Percentiles rank a stretch among this genome's conserved stretches.
Conservation (phyloP, 2,329 filamentous ascomycete species). For the Curvularia verruculosa region DNA sequence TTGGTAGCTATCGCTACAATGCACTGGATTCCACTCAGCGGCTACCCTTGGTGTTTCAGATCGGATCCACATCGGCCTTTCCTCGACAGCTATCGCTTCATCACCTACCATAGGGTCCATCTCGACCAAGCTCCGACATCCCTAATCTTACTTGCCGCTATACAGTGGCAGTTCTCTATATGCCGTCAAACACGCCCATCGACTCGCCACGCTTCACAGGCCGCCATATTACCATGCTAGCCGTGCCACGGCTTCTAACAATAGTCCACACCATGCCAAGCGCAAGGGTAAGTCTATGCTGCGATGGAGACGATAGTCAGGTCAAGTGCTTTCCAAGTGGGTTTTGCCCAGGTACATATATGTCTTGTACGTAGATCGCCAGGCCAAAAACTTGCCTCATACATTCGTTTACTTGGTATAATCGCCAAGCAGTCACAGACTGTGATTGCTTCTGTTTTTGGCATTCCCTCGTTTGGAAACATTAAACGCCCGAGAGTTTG, state of each 20-base stretch:
- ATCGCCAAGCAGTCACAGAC: slow-evolving; percentile 15
- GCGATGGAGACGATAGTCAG: slow-evolving; percentile 15
- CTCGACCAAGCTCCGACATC: slow-evolving; percentile 25
- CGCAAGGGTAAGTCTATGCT: slow-evolving; percentile 15
- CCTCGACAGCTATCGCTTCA: slow-evolving; percentile 24
- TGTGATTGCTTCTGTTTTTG: slow-evolving; percentile 23
- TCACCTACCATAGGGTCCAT: slow-evolving; percentile 34
- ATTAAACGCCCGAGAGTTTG: slow-evolving; percentile 28
- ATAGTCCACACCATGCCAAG: slow-evolving; percentile 3
- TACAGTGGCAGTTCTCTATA: slow-evolving; percentile 16
- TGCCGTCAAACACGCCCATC: slow-evolving; percentile 14
- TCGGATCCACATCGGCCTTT: slow-evolving; percentile 20
- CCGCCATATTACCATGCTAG: slow-evolving; percentile 22
- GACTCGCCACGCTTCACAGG: slow-evolving; percentile 23
- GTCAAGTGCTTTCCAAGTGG: slow-evolving; percentile 19
- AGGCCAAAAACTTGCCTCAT: slow-evolving; percentile 12
- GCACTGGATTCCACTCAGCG: slow-evolving; percentile 20
- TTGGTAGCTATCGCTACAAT: slow-evolving; percentile 13
- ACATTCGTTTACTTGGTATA: slow-evolving; percentile 21
- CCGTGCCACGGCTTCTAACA: slow-evolving; percentile 25
- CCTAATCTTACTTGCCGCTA: slow-evolving; percentile 20
- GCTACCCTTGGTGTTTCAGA: slow-evolving; percentile 30
- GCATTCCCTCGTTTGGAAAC: slow-evolving; percentile 18
- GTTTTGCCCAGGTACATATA: slow-evolving; percentile 24
- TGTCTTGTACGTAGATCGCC: neutral